Conservation (phyloP, 1,284 basidiomycete genomes). For the Porogramme epimiltina region DNA sequence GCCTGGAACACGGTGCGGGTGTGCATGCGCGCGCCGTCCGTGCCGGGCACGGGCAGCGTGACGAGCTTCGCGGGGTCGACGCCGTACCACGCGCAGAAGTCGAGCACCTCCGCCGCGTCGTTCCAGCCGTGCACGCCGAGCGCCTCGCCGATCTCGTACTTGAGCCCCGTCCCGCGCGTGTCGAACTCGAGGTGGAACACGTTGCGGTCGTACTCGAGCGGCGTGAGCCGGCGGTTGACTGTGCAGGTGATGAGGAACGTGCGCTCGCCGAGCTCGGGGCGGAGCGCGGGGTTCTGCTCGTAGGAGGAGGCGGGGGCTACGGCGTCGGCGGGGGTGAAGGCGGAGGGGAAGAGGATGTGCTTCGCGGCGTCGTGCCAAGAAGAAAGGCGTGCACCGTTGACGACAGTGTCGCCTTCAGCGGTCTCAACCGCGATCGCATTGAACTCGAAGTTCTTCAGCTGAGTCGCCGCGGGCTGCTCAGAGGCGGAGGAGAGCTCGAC, state of each 20-base stretch:
- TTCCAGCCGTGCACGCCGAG: slow-evolving; percentile 99
- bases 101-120: slow-evolving; percentile 84
- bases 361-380: slow-evolving; percentile 90
- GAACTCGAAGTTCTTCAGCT: slow-evolving; percentile 62
- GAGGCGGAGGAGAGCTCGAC: slow-evolving; percentile 41
- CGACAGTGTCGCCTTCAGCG: slow-evolving; percentile 52
- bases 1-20: slow-evolving; percentile 95
- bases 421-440: slow-evolving; percentile 71
- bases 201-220: slow-evolving; percentile 95
- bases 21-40: slow-evolving; percentile 63
- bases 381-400: slow-evolving; percentile 62
- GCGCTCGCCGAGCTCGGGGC: slow-evolving; percentile 87
- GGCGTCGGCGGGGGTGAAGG: slow-evolving; percentile 57
- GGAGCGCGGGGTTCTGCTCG: slow-evolving; percentile 67
- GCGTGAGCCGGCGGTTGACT: slow-evolving; percentile 94
- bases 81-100: slow-evolving; percentile 93
- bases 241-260: slow-evolving; percentile 93
- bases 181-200: slow-evolving; percentile 99
- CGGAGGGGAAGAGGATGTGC: slow-evolving; percentile 85
- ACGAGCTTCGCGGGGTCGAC: slow-evolving; percentile 83
- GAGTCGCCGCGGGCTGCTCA: slow-evolving; percentile 27
- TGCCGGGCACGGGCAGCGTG: slow-evolving; percentile 73
- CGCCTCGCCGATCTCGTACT: slow-evolving; percentile 96
- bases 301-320: slow-evolving; percentile 41
- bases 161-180: slow-evolving; percentile 89